A percentile compares a stretch with the other conserved stretches of the same genome.
phyloP scores from a whole-genome alignment of 2,329 filamentous ascomycete genomes.

The Colletotrichum nymphaeae region DNA sequence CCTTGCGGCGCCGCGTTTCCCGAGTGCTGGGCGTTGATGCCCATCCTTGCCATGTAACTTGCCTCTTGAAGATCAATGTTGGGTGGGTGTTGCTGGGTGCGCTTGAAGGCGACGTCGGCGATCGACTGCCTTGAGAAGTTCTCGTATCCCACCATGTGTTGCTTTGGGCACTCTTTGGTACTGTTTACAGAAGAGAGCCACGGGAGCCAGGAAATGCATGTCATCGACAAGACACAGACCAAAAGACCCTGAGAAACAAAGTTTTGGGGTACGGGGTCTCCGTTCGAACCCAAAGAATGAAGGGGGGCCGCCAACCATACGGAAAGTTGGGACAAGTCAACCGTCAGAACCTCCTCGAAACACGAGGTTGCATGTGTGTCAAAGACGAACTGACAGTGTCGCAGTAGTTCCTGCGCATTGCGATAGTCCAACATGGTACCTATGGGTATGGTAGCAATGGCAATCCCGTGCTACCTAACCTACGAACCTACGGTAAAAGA shows the following conservation, averaged over 20 bases:
- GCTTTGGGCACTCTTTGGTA: not conserved
- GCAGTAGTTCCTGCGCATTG: not conserved
- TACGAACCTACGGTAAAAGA: too few species aligned
- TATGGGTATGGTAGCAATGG: not conserved
- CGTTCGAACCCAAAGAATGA: not conserved
- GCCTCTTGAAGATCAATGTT: not conserved
- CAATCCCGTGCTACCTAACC: not conserved
- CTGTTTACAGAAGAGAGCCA: not conserved
- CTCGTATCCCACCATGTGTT: not conserved
- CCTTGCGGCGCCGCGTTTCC: not conserved
- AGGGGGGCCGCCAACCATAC: not conserved
- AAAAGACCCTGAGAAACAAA: not conserved
- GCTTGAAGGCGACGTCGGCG: not conserved
- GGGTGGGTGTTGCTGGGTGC: not conserved
- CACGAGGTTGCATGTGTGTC: conserved; percentile 7
- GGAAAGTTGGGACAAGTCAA: not conserved
- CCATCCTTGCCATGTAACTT: not conserved
- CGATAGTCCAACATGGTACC: not conserved
- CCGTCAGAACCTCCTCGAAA: not conserved
- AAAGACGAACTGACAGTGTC: not conserved
- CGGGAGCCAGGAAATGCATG: not conserved
- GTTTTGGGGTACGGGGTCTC: not conserved
- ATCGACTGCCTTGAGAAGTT: not conserved
- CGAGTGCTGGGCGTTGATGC: not conserved
- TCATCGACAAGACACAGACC: not conserved